Evolutionary conservation across 257 asterid genomes (phyloP).

Genomic region (Knoxia roxburghii): DNA sequence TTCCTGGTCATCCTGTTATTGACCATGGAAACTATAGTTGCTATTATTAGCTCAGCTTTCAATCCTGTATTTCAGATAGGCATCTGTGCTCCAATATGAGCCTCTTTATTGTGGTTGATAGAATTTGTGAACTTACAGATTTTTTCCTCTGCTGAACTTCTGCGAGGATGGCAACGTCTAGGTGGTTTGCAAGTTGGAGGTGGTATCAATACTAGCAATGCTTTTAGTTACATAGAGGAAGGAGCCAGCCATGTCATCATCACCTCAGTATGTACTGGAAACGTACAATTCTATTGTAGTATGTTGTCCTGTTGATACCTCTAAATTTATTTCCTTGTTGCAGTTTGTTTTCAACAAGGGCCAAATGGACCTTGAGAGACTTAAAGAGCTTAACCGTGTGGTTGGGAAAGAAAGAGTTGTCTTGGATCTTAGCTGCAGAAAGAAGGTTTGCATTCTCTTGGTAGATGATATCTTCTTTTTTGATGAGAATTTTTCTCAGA

Average conservation of each 20-base stretch:
- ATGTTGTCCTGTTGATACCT: constrained; percentile 2
- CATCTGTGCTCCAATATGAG: constrained; percentile 5
- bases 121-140: constrained; percentile 22
- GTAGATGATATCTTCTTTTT: constrained; percentile 10
- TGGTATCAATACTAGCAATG: constrained; percentile 75
- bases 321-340: constrained; percentile 19
- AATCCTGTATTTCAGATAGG: background rate
- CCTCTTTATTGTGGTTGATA: constrained; percentile 21
- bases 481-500: background rate
- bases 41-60: background rate
- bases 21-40: background rate
- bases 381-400: constrained; percentile 61
- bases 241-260: constrained; percentile 99
- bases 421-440: constrained; percentile 95
- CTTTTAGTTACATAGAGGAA: constrained; percentile 68
- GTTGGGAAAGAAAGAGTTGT: constrained; percentile 80
- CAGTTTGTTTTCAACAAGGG: constrained; percentile 91
- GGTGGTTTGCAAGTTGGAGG: constrained; percentile 99
- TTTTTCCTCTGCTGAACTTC: constrained; percentile 36
- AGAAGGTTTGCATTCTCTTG: constrained; percentile 49
- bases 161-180: constrained; percentile 35
- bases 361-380: constrained; percentile 71
- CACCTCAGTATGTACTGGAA: constrained; percentile 72
- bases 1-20: background rate
- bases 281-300: no score